Evolutionary conservation across 768 basidiomycete genomes (phyloP), one percentile per base, ranked within the genome.

Genomic region (Pulveroboletus sp.): DNA sequence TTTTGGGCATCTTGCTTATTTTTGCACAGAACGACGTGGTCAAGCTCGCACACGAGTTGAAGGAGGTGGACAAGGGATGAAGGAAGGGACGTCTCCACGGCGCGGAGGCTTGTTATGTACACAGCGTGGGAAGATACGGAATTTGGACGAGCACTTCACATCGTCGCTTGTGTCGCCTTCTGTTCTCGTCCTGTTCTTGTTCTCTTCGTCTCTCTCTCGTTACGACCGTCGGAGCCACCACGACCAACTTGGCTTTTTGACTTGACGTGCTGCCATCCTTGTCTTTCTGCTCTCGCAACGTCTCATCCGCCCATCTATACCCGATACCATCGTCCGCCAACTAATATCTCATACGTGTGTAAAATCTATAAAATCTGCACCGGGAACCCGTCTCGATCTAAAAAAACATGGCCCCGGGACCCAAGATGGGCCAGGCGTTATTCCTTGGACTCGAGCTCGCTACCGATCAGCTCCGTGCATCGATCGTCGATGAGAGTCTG

Each of bases 381-480:
- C 43, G 26, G 48, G 43, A 47, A 7, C 43, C 18, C 37, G 32
- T 39, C 28, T 39, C 28, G 50, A 52, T 50, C 53, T 50, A 21
- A 9, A 27, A 49, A 51, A 52, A 54, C 40, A 69, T 69, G 66
- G 67, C 69, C 28, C 65, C 69, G 37, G 65, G 55, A 49, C 48
- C 71, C 47, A 77, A 78, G 66, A 57, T 65, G 18, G 70, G 71
- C 38, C 66, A 73, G 35, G 66, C 76, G n/a, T 77, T 88, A 58
- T 93, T 91, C 70, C 81, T 93, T 37, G 91, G 90, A 51, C 78
- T 93, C 64, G 89, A 92, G 73, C 79, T 93, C 47, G 84, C 86
- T 4, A 84, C 84, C 32, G 90, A 92, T 74, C 86, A 90, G 69
- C 71, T 92, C 39, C 80, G 88, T 43, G 90, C 88, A 39, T 83